Evolutionary conservation across 2,329 filamentous ascomycete species (phyloP), one percentile per base, ranked within the genome.

Genomic region (Fusarium scirpi): DNA sequence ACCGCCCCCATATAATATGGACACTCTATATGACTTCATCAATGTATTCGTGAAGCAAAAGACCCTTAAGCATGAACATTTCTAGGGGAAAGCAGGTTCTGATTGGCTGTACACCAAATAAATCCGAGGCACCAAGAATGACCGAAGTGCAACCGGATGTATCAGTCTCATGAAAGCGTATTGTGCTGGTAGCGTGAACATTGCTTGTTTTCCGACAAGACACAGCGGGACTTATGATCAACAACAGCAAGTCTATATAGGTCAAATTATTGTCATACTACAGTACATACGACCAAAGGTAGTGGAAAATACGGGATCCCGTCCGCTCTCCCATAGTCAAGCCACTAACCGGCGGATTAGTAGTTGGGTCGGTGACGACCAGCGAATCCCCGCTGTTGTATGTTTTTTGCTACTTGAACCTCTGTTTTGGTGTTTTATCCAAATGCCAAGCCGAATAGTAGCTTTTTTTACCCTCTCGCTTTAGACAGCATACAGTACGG

Each of bases 291-390:
- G 45, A 48, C 45, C 45, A 48, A 48, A 48, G 45, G 45, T 48
- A 48, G 45, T 48, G 45, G 45, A 48, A 48, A 48, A 48, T 48
- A 48, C 45, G 45, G 45, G 45, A 48, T 48, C 45, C 45, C 45
- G 46, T 48, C 46, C 34, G 34, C 34, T 38, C 34, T 38, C 34
- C 34, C 34, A 38, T 38, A 38, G 34, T 38, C 34, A 38, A 38
- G 34, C 34, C 34, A 38, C 34, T 38, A 38, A 38, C 18, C 34
- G 34, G 34, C 18, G 34, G 34, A 38, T 38, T 38, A 38, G 34
- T 38, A 38, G 34, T 38, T 38, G 34, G 34, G 34, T 38, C 34
- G 34, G 34, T 38, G 34, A 38, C 34, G 34, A 38, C 34, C 34
- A 38, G 34, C 34, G 34, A 38, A 38, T 38, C 34, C 34, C 34